Evolutionary conservation across 192 early-diverging fungal species (phyloP).

Genomic region (Coemansia sp.): DNA sequence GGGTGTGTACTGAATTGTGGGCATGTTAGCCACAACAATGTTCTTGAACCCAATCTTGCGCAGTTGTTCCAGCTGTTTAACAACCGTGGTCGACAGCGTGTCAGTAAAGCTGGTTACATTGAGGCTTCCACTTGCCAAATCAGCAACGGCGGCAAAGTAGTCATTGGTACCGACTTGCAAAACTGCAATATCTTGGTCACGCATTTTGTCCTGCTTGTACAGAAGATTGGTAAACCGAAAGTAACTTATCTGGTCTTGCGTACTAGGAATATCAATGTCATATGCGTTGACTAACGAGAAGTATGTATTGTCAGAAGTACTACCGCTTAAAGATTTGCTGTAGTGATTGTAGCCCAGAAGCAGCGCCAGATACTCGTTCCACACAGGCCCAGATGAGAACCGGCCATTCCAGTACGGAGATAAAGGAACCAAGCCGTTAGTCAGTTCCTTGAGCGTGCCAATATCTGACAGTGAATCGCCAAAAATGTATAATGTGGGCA

Average conservation of each 20-base stretch:
- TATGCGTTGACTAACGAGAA: slow-evolving; percentile 14
- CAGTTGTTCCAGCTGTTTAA: slow-evolving; percentile 30
- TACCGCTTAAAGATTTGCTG: slow-evolving; percentile 37
- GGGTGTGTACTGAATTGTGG: slow-evolving; percentile 39
- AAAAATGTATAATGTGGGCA: slow-evolving; percentile 25
- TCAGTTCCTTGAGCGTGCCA: slow-evolving; percentile 32
- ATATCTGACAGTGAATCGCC: slow-evolving; percentile 42
- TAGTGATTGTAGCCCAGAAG: slow-evolving; percentile 22
- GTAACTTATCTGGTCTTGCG: slow-evolving; percentile 39
- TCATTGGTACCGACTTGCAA: slow-evolving; percentile 37
- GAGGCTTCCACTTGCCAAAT: slow-evolving; percentile 3
- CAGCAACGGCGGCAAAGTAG: slow-evolving; percentile 19
- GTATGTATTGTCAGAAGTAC: slow-evolving; percentile 23
- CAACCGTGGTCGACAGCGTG: slow-evolving; percentile 16
- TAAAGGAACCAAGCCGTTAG: slow-evolving; percentile 20
- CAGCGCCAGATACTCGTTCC: slow-evolving; percentile 38
- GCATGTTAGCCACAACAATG: slow-evolving; percentile 30
- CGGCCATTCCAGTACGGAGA: slow-evolving; percentile 39
- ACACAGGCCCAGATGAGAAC: slow-evolving; percentile 34
- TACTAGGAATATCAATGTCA: slow-evolving; percentile 21
- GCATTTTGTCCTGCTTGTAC: slow-evolving; percentile 9
- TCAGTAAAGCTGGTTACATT: slow-evolving; percentile 15
- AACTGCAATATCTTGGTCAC: slow-evolving; percentile 22
- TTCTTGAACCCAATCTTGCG: slow-evolving; percentile 31
- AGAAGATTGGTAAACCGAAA: slow-evolving; percentile 25